These are phyloP conservation scores for Hymenoscyphus fructigenus DNA, from an alignment of 2,329 filamentous ascomycete genomes.

Conservation along the genomic window DNA sequence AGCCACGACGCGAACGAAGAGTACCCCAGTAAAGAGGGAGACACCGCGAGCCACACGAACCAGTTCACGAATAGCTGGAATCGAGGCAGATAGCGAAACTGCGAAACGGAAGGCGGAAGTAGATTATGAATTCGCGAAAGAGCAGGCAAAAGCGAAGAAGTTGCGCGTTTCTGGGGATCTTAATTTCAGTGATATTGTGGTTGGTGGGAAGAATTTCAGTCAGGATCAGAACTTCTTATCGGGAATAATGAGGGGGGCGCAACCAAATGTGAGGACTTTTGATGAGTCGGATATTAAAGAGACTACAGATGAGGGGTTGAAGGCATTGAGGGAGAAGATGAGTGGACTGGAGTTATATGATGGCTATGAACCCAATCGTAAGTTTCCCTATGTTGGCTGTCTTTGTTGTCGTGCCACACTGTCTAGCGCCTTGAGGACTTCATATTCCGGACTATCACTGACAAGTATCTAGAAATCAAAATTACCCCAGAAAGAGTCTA, in stretches of 20 bases:
- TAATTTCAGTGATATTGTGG: slow-evolving; percentile 72
- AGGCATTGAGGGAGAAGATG: slow-evolving; percentile 73
- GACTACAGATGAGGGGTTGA: slow-evolving; percentile 74
- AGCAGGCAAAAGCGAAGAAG: slow-evolving; percentile 60
- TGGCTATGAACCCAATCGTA: slow-evolving; percentile 77
- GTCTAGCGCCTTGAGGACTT: neutral
- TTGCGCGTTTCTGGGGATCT: slow-evolving; percentile 66
- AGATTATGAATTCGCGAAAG: slow-evolving; percentile 55
- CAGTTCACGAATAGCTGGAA: slow-evolving; percentile 58
- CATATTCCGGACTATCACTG: slow-evolving; percentile 2
- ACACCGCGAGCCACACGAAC: slow-evolving; percentile 51
- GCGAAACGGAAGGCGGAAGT: slow-evolving; percentile 69
- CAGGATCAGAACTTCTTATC: slow-evolving; percentile 64
- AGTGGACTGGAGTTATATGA: slow-evolving; percentile 76
- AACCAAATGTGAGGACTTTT: slow-evolving; percentile 83
- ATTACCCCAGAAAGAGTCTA: slow-evolving; percentile 88
- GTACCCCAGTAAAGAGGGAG: slow-evolving; percentile 50
- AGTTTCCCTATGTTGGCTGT: slow-evolving; percentile 28
- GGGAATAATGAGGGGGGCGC: slow-evolving; percentile 65
- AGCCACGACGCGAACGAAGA: slow-evolving; percentile 40
- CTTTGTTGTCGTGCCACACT: neutral
- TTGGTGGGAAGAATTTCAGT: slow-evolving; percentile 77
- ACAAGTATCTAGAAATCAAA: slow-evolving; percentile 67
- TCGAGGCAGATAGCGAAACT: slow-evolving; percentile 56
- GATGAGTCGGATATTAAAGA: slow-evolving; percentile 78